A percentile compares a stretch with the other conserved stretches of the same genome.
These are phyloP conservation scores for Naegleria gruberi DNA, from an alignment of 208 protist genomes.

Conservation along the genomic window DNA sequence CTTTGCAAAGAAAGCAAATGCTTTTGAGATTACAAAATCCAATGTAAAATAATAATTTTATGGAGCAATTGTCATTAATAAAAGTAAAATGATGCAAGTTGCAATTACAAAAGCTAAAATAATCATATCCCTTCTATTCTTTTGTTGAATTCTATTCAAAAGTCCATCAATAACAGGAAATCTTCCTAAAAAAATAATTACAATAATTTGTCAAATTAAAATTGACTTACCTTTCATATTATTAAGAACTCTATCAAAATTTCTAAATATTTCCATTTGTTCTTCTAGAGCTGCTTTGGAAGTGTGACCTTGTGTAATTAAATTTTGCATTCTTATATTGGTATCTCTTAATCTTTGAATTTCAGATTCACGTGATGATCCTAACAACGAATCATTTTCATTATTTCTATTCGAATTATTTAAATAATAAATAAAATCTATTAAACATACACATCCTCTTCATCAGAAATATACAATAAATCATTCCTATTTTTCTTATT, in stretches of 20 bases:
- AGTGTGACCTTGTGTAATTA: neutral
- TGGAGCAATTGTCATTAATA: neutral
- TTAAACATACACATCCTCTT: neutral
- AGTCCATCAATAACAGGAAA: neutral
- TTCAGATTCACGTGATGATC: neutral
- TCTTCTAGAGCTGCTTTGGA: neutral
- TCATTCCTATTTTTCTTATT: neutral
- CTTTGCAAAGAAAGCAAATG: neutral
- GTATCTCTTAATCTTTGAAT: neutral
- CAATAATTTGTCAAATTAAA: neutral
- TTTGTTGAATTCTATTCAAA: neutral
- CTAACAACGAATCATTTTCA: neutral
- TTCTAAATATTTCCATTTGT: neutral
- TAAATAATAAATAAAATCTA: neutral
- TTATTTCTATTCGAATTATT: neutral
- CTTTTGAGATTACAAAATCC: neutral
- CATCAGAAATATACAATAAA: neutral
- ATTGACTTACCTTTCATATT: neutral
- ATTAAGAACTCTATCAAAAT: neutral
- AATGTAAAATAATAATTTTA: neutral
- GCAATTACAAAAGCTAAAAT: neutral
- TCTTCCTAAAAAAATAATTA: neutral
- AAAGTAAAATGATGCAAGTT: neutral
- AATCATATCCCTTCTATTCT: neutral
- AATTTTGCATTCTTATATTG: neutral